Percentiles rank a stretch among this genome's conserved stretches.
phyloP scores from a whole-genome alignment of 1,139 yeast genomes.

The Scheffersomyces illinoinensis region DNA sequence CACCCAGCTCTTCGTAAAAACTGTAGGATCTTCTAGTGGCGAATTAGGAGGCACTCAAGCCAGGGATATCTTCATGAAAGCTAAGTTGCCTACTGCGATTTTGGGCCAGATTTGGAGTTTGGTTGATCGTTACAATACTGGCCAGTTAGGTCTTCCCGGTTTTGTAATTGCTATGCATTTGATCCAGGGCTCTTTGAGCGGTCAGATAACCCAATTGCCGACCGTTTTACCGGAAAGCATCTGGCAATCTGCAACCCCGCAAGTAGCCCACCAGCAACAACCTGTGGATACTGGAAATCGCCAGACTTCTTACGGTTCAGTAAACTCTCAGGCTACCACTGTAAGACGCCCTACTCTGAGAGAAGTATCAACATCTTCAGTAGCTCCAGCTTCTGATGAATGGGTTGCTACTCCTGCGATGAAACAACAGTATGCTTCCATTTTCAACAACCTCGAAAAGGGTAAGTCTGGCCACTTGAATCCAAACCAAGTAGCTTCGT shows the following conservation, averaged over 20 bases:
- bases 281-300: constrained; percentile 20
- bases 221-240: constrained; percentile 62
- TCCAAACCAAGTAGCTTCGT: constrained; percentile 82
- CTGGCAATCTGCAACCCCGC: constrained; percentile 55
- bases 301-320: constrained; percentile 46
- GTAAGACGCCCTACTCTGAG: constrained; percentile 30
- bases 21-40: constrained; percentile 55
- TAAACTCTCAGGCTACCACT: constrained; percentile 51
- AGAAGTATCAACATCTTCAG: constrained; percentile 11
- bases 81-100: constrained; percentile 71
- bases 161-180: constrained; percentile 94
- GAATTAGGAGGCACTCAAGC: constrained; percentile 74
- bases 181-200: constrained; percentile 76
- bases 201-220: constrained; percentile 70
- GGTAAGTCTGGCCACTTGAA: constrained; percentile 61
- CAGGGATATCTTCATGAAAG: constrained; percentile 81
- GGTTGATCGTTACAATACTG: constrained; percentile 75
- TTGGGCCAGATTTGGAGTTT: constrained; percentile 89
- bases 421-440: constrained; percentile 73
- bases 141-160: constrained; percentile 69
- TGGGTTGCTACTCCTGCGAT: constrained; percentile 74
- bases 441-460: constrained; percentile 78
- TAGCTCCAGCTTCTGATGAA: constrained; percentile 27
- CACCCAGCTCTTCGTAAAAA: constrained; percentile 70
- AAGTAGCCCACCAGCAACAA: constrained; percentile 12